Base-by-base conservation (phyloP, 495 filamentous ascomycete species). In the Aspergillus bertholletiae region DNA sequence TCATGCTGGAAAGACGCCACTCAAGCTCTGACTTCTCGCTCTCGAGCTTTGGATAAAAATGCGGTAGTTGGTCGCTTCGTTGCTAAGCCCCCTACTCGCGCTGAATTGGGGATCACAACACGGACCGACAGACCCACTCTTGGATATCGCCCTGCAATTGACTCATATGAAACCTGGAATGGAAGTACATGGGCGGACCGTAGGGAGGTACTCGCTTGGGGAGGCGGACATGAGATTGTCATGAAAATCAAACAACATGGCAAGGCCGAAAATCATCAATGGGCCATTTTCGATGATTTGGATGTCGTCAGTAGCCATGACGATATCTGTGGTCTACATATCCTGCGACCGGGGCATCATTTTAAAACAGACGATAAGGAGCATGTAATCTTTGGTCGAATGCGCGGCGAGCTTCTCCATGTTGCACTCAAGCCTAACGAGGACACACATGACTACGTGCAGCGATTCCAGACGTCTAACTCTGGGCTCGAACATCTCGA, bases 61-160 rank as follows among this genome's bases (percentile, higher is more conserved):
- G 82, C 78, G 5, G 71, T 88, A 32, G 59, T 84, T 43, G 82
- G 82, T 22, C 69, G 79, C 18, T 77, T 79, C 51, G 58, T 86
- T 5, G 66, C 22, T 20, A 7, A 21, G 34, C 34, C 76, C 11
- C 78, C 83, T 7, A 57, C 66, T 7, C 51, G 57, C 46, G 62
- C 57, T 37, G 73, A 60, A 54, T 66, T 61, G 49, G 51, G 55
- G 35, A 56, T 71, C 18, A 57, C 60, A 21, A 69, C 52, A 20
- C 64, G 69, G 53, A 60, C 34, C 50, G 66, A 71, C 51, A 81
- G 77, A 23, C 84, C 87, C 49, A 89, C 83, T 4, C 77, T 87
- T 57, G 84, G 83, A 6, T 88, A 84, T 60, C 74, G 76, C 24
- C 84, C 86, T 17, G 73, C 79, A 18, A 76, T 88, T 23, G 81